A percentile compares a stretch with the other conserved stretches of the same genome.
These are phyloP conservation scores for Fusarium decemcellulare DNA, from an alignment of 2,329 filamentous ascomycete species.

Conservation along the genomic window DNA sequence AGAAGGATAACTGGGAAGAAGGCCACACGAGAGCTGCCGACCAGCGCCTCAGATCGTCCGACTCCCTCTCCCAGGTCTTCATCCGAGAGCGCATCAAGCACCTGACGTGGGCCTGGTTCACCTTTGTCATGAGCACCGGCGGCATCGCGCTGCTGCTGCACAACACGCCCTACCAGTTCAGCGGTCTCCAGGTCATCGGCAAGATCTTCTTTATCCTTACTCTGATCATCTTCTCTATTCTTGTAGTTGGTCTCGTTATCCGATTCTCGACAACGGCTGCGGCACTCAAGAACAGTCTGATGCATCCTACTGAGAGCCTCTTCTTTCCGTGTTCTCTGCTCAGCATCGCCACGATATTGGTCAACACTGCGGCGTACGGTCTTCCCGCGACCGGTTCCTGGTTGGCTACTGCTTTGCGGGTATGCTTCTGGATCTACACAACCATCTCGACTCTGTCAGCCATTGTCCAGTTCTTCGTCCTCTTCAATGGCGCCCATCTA, in stretches of 20 bases:
- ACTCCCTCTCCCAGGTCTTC: conserved; percentile 28
- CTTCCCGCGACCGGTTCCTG: conserved; percentile 63
- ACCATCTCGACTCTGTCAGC: conserved; percentile 48
- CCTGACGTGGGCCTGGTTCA: conserved; percentile 52
- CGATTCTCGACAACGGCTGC: conserved; percentile 71
- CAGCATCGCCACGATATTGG: conserved; percentile 74
- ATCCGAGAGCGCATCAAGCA: conserved; percentile 43
- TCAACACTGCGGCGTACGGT: conserved; percentile 76
- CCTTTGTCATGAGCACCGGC: conserved; percentile 53
- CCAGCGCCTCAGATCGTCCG: conserved; percentile 34
- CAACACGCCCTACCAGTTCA: conserved; percentile 59
- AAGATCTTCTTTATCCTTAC: conserved; percentile 64
- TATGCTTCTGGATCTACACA: conserved; percentile 68
- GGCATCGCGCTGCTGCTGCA: conserved; percentile 49
- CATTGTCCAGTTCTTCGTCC: conserved; percentile 45
- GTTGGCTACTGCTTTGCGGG: conserved; percentile 60
- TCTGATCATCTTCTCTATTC: conserved; percentile 62
- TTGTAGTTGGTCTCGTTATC: conserved; percentile 67
- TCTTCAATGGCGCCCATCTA: conserved; percentile 48
- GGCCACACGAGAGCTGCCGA: conserved; percentile 45
- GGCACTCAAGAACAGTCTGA: conserved; percentile 63
- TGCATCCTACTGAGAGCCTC: conserved; percentile 69
- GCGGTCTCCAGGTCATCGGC: conserved; percentile 62
- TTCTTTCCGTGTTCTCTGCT: conserved; percentile 75
- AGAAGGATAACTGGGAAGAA: conserved; percentile 46